Evolutionary conservation across 306 rosid species (phyloP).

Genomic region (Clitoria ternatea): DNA sequence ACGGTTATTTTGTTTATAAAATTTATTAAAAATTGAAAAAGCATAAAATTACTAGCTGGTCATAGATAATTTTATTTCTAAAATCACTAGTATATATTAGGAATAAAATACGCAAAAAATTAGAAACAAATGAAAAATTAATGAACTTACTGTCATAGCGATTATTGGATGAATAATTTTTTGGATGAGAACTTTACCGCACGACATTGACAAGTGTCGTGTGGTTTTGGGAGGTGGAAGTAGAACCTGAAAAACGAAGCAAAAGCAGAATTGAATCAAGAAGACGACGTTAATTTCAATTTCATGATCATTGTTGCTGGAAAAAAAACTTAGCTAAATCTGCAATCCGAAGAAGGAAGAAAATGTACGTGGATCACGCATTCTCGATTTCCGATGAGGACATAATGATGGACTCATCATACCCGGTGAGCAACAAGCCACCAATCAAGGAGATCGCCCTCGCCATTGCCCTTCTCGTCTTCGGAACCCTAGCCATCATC

Average conservation of each 20-base stretch:
- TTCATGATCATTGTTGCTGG: too few species aligned
- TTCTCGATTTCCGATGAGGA: constrained; percentile 95
- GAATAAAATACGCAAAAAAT: too few species aligned
- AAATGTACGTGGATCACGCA: constrained; percentile 94
- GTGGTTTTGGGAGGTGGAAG: neutral
- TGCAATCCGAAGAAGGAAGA: neutral
- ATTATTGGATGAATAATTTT: too few species aligned
- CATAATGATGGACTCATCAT: constrained; percentile 75
- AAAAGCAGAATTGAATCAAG: neutral
- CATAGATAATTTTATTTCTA: too few species aligned
- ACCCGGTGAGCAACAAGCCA: constrained; percentile 66
- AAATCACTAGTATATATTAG: too few species aligned
- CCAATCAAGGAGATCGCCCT: constrained; percentile 93
- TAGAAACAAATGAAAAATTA: too few species aligned
- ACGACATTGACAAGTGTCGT: neutral
- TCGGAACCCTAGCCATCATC: constrained; percentile 73
- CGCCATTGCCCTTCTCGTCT: constrained; percentile 78
- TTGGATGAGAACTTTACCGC: too few species aligned
- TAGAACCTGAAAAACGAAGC: neutral
- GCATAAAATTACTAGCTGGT: too few species aligned
- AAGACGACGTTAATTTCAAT: too few species aligned
- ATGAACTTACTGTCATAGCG: too few species aligned
- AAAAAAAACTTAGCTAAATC: constrained; percentile 14
- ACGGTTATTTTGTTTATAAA: too few species aligned
- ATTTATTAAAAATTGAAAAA: too few species aligned